A percentile compares a stretch with the other conserved stretches of the same genome.
phyloP scores from a whole-genome alignment of 495 filamentous ascomycete species.

The Venustampulla echinocandica region DNA sequence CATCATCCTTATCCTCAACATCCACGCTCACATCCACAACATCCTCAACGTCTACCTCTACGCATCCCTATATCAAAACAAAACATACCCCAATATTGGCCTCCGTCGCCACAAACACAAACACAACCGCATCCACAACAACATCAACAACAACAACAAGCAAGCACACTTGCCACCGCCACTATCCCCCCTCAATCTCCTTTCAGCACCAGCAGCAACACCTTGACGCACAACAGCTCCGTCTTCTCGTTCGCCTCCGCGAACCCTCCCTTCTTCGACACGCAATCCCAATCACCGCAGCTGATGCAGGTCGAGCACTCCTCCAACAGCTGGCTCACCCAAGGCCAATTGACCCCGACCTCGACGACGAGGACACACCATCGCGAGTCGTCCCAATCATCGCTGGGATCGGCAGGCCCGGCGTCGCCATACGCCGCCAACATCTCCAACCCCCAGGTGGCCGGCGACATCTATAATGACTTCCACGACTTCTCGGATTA shows the following conservation, averaged over 20 bases:
- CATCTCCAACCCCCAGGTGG: constrained; percentile 42
- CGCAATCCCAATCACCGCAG: constrained; percentile 11
- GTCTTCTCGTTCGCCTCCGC: constrained; percentile 13
- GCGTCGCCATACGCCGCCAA: constrained; percentile 45
- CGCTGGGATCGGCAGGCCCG: constrained; percentile 45
- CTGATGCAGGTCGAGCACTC: constrained; percentile 21
- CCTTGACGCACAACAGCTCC: not conserved
- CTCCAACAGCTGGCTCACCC: constrained; percentile 17
- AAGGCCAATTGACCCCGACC: constrained; percentile 23
- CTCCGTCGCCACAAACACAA: too few species aligned
- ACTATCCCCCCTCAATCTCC: not conserved
- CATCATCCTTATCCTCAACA: too few species aligned
- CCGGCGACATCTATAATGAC: constrained; percentile 24
- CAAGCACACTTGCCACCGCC: not conserved
- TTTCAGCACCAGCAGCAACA: not conserved
- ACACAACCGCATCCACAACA: not conserved
- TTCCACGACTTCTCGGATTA: constrained; percentile 22
- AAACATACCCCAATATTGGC: too few species aligned
- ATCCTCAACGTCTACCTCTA: too few species aligned
- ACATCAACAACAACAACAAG: not conserved
- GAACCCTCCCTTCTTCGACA: constrained; percentile 21
- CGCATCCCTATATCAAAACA: too few species aligned
- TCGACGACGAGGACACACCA: constrained; percentile 27
- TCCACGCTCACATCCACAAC: too few species aligned
- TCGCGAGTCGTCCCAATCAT: constrained; percentile 47